These are phyloP conservation scores for Rhodotorula sp. DNA, from an alignment of 1,284 basidiomycete species.

Conservation along the genomic window DNA sequence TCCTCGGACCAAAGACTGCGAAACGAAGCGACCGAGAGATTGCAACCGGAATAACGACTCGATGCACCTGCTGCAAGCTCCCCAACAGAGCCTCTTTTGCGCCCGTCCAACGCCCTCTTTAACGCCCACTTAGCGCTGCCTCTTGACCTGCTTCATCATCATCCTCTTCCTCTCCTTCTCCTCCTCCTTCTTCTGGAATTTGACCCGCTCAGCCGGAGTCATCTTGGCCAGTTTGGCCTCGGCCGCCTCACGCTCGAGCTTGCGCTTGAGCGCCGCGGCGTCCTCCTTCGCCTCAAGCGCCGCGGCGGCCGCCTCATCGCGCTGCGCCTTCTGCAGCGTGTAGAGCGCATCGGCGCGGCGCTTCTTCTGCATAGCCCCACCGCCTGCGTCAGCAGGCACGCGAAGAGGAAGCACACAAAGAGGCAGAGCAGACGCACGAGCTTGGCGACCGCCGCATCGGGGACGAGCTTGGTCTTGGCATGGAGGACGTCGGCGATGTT, in stretches of 20 bases:
- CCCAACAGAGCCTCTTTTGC: too few relatives aligned
- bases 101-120: too few relatives aligned
- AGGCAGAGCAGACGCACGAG: slow-evolving; percentile 7
- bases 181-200: slow-evolving; percentile 18
- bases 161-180: slow-evolving; percentile 18
- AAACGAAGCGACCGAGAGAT: too few relatives aligned
- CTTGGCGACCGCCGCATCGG: slow-evolving; percentile 19
- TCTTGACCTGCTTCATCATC: slow-evolving; percentile 13
- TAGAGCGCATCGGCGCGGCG: slow-evolving; percentile 23
- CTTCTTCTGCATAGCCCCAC: slow-evolving; percentile 9
- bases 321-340: slow-evolving; percentile 2
- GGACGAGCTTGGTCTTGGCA: slow-evolving; percentile 19
- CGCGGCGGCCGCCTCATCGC: slow-evolving; percentile 7
- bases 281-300: slow-evolving; percentile 9
- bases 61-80: too few relatives aligned
- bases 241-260: slow-evolving; percentile 12
- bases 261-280: slow-evolving; percentile 21
- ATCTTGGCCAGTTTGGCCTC: slow-evolving; percentile 11
- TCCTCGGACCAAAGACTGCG: too few relatives aligned
- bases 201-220: slow-evolving; percentile 16
- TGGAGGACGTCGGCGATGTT: slow-evolving; percentile 35
- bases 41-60: too few relatives aligned
- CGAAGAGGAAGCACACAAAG: too few relatives aligned
- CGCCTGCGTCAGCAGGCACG: not conserved
- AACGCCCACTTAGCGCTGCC: not conserved